These are phyloP conservation scores for Phyllosticta ampelicida DNA, from an alignment of 2,329 filamentous ascomycete genomes.

Conservation along the genomic window DNA sequence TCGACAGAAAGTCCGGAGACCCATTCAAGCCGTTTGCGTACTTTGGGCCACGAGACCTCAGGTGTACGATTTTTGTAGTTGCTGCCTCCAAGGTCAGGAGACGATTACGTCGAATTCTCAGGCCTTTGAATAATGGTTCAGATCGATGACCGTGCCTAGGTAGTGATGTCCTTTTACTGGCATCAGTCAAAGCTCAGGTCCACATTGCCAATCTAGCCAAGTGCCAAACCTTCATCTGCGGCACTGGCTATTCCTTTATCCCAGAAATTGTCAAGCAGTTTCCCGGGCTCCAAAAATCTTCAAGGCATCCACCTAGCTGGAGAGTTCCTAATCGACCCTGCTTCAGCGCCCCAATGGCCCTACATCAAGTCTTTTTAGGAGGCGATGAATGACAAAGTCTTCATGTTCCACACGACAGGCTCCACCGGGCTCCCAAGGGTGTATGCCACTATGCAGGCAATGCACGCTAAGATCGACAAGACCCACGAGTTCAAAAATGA, in stretches of 20 bases:
- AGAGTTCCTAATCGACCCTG: neutral
- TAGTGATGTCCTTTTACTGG: neutral
- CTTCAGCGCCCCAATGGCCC: constrained; percentile 12
- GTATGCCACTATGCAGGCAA: constrained; percentile 8
- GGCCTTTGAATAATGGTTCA: neutral
- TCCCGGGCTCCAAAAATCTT: neutral
- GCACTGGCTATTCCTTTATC: neutral
- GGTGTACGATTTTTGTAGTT: constrained; percentile 5
- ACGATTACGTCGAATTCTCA: neutral
- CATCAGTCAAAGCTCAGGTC: neutral
- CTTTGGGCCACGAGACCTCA: constrained; percentile 12
- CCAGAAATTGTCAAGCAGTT: neutral
- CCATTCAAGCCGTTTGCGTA: constrained; percentile 9
- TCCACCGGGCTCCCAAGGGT: constrained; percentile 19
- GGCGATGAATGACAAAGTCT: constrained; percentile 14
- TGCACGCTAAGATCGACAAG: neutral
- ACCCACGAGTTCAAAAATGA: neutral
- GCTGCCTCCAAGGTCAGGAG: constrained; percentile 7
- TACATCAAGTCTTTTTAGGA: constrained; percentile 15
- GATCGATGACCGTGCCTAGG: neutral
- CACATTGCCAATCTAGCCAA: neutral
- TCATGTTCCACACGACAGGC: constrained; percentile 28
- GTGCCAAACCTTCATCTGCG: neutral
- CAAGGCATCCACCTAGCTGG: neutral
- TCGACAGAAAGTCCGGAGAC: neutral